phyloP scores from a whole-genome alignment of 2,329 filamentous ascomycete genomes.

The Alternaria burnsii region DNA sequence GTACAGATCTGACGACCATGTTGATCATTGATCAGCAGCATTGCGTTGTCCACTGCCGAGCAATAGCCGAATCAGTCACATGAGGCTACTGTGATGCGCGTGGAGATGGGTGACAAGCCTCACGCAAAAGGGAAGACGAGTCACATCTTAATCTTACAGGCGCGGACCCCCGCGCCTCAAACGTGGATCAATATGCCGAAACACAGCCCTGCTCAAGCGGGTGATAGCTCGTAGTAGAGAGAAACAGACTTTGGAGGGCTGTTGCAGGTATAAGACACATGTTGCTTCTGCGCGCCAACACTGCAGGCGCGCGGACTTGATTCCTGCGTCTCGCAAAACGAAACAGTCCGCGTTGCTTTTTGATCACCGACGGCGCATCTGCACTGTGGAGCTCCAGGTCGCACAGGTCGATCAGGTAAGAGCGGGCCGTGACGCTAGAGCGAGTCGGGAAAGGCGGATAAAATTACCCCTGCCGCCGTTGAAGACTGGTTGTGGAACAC shows the following conservation, averaged over 20 bases:
- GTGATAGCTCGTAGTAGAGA: background rate
- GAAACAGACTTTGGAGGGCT: conserved; percentile 2
- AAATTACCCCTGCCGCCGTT: conserved; percentile 38
- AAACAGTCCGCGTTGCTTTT: conserved; percentile 25
- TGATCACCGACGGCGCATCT: conserved; percentile 21
- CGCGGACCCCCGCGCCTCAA: conserved; percentile 2
- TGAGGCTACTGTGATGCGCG: conserved; percentile 13
- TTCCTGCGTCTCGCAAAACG: conserved; percentile 14
- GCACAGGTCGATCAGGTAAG: conserved; percentile 36
- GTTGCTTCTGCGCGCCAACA: conserved; percentile 5
- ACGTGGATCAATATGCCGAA: conserved; percentile 6
- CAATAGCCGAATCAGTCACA: conserved; percentile 16
- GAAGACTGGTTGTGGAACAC: conserved; percentile 35
- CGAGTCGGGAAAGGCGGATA: conserved; percentile 20
- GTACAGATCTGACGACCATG: conserved; percentile 2
- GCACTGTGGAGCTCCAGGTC: conserved; percentile 24
- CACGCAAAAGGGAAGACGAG: conserved; percentile 9
- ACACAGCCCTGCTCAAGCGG: conserved; percentile 3
- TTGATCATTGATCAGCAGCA: background rate
- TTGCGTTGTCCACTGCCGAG: conserved; percentile 10
- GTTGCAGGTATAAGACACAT: conserved; percentile 5
- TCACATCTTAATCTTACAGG: conserved; percentile 10
- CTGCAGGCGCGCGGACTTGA: conserved; percentile 9
- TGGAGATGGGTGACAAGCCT: conserved; percentile 6
- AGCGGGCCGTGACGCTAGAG: conserved; percentile 41